A percentile compares a stretch with the other conserved stretches of the same genome.
Evolutionary conservation across 148 eudicot genomes (phyloP).

Genomic region (Cornus suecica): DNA sequence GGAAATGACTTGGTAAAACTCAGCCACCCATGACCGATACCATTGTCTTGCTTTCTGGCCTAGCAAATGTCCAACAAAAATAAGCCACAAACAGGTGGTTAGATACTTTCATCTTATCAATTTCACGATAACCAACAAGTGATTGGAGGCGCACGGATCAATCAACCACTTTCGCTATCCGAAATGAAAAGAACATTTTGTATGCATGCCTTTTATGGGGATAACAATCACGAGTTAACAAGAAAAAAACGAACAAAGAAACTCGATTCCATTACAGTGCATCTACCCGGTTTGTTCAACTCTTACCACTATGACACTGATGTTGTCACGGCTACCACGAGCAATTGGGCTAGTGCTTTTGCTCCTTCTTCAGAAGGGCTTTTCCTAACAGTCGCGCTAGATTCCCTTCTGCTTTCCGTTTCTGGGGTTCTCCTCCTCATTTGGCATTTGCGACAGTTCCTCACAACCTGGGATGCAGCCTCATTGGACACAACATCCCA

Average conservation of each 20-base stretch:
- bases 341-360: constrained; percentile 22
- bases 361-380: constrained; percentile 24
- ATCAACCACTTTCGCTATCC: too few relatives aligned
- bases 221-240: background rate
- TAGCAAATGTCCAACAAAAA: too few relatives aligned
- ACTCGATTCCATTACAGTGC: background rate
- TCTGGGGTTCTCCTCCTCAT: background rate
- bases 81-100: too few relatives aligned
- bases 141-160: too few relatives aligned
- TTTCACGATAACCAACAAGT: too few relatives aligned
- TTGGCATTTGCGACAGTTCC: constrained; percentile 21
- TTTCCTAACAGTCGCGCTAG: background rate
- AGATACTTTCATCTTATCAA: too few relatives aligned
- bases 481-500: constrained; percentile 54
- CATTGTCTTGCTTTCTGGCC: too few relatives aligned
- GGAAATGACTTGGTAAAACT: too few relatives aligned
- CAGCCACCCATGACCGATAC: too few relatives aligned
- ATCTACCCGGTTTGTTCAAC: background rate
- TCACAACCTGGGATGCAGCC: constrained; percentile 34
- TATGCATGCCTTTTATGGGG: background rate
- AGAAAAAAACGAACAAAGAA: background rate
- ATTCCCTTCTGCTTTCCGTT: background rate
- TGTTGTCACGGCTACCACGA: constrained; percentile 37
- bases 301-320: constrained; percentile 41
- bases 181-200: too few relatives aligned